Percentiles rank a stretch among this genome's conserved stretches.
phyloP scores from a whole-genome alignment of 345 rosid species.

The Sapria himalayana region DNA sequence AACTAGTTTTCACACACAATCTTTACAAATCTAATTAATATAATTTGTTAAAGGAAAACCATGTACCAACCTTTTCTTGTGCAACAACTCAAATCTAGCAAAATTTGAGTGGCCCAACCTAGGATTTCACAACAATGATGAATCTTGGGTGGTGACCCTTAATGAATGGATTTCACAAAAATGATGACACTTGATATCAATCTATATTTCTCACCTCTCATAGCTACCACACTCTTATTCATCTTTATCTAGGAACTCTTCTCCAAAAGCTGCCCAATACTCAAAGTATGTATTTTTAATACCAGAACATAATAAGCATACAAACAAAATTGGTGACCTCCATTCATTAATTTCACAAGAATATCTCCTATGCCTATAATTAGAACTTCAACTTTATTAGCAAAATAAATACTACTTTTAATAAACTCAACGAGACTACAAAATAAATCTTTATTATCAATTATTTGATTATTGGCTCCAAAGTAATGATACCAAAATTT shows the following conservation, averaged over 20 bases:
- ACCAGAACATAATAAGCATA: too few relatives aligned
- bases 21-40: neutral
- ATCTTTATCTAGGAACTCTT: too few relatives aligned
- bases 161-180: neutral
- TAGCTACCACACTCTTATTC: too few relatives aligned
- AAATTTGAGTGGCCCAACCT: constrained; percentile 1
- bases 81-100: neutral
- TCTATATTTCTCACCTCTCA: neutral
- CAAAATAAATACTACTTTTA: neutral
- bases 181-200: neutral
- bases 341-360: too few relatives aligned
- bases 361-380: constrained; percentile 1
- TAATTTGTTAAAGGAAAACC: neutral
- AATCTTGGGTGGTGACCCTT: neutral
- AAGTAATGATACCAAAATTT: constrained; percentile 4
- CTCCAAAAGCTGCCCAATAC: too few relatives aligned
- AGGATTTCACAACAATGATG: constrained; percentile 1
- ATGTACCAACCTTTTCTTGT: neutral
- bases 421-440: constrained; percentile 1
- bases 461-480: constrained; percentile 4
- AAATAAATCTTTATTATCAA: neutral
- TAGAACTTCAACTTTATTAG: constrained; percentile 4
- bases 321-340: too few relatives aligned
- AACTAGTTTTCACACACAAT: neutral
- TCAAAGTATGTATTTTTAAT: too few relatives aligned